A percentile compares a stretch with the other conserved stretches of the same genome.
phyloP scores from a whole-genome alignment of 1,284 basidiomycete genomes.

The Puccinia sorghi region DNA sequence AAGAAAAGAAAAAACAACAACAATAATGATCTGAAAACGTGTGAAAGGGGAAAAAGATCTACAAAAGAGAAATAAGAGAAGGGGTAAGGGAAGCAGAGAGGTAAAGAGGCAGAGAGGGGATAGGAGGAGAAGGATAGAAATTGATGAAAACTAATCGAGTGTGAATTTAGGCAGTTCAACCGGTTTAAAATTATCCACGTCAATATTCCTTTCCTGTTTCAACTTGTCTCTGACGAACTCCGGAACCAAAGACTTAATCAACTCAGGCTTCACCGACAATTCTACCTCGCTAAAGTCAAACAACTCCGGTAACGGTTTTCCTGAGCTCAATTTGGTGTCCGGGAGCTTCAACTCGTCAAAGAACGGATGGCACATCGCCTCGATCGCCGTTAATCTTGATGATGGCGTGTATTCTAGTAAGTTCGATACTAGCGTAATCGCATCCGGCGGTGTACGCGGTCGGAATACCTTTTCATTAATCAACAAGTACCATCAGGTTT shows the following conservation, averaged over 20 bases:
- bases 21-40: neutral
- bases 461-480: constrained; percentile 77
- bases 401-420: constrained; percentile 96
- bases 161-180: constrained; percentile 36
- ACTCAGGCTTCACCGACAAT: constrained; percentile 90
- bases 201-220: constrained; percentile 73
- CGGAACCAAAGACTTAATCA: constrained; percentile 87
- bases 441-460: constrained; percentile 90
- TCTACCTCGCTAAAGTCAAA: constrained; percentile 93
- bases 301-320: constrained; percentile 87
- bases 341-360: constrained; percentile 92
- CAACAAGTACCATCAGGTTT: constrained; percentile 52
- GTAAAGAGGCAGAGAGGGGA: neutral
- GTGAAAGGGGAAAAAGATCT: neutral
- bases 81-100: neutral
- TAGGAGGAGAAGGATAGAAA: neutral
- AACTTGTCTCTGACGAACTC: constrained; percentile 84
- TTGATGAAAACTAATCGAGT: constrained; percentile 5
- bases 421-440: constrained; percentile 92
- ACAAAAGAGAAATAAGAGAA: constrained; percentile 3
- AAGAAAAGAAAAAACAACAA: constrained; percentile 1
- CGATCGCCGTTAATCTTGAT: constrained; percentile 83
- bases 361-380: constrained; percentile 82
- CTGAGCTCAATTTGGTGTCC: constrained; percentile 91
- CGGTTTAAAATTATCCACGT: constrained; percentile 74